Percentiles rank a stretch among this genome's conserved stretches.
phyloP scores from a whole-genome alignment of 768 basidiomycete genomes.

The Scleroderma bovista region DNA sequence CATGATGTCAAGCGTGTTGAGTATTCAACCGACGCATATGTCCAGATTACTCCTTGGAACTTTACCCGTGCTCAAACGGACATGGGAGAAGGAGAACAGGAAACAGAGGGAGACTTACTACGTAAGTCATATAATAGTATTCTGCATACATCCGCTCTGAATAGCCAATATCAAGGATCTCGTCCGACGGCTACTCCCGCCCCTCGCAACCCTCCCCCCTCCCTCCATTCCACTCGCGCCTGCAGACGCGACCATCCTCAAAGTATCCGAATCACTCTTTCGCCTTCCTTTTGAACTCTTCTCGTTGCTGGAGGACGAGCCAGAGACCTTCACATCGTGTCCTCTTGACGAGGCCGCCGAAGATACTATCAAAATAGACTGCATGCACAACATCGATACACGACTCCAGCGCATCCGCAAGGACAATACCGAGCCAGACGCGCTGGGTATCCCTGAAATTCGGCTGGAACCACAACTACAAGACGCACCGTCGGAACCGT shows the following conservation, averaged over 20 bases:
- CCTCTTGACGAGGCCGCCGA: constrained; percentile 47
- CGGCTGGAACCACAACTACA: constrained; percentile 30
- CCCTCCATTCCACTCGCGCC: constrained; percentile 35
- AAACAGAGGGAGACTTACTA: constrained; percentile 71
- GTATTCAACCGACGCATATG: not conserved
- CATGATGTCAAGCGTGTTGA: constrained; percentile 1
- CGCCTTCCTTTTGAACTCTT: constrained; percentile 50
- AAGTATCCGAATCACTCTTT: constrained; percentile 51
- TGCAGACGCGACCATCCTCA: constrained; percentile 44
- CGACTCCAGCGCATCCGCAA: constrained; percentile 44
- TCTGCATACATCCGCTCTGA: not conserved
- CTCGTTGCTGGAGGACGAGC: constrained; percentile 44
- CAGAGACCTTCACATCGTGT: constrained; percentile 38
- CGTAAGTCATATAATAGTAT: constrained; percentile 36
- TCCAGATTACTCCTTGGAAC: constrained; percentile 58
- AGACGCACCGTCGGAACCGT: not conserved
- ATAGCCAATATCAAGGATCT: constrained; percentile 48
- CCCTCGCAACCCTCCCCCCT: constrained; percentile 40
- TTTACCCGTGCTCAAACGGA: constrained; percentile 49
- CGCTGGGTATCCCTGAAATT: constrained; percentile 34
- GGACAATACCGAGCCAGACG: constrained; percentile 18
- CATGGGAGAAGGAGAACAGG: constrained; percentile 51
- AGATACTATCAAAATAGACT: constrained; percentile 42
- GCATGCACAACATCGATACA: constrained; percentile 47
- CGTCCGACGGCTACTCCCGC: constrained; percentile 55